A percentile compares a stretch with the other conserved stretches of the same genome.
Conservation (phyloP, 78 protist species). For the Protostelium mycophagum region DNA sequence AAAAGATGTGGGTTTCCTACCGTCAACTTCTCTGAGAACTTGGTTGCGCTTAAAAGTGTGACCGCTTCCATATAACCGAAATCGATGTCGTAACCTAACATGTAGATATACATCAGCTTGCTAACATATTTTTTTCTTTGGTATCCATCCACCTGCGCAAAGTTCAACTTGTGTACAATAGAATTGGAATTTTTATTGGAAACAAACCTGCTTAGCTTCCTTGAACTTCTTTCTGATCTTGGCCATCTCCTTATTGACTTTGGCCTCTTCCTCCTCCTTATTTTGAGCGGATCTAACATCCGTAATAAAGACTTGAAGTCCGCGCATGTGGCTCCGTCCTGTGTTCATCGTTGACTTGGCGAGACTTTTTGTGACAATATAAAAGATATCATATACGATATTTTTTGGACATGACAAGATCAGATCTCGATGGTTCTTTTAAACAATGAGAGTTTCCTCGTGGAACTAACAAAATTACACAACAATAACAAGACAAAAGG, state of each 20-base stretch:
- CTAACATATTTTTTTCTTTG: conserved; percentile 91
- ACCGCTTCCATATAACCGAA: conserved; percentile 98
- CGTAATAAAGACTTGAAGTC: neutral
- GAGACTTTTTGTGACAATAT: no score
- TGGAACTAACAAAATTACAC: neutral
- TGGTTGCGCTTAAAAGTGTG: conserved; percentile 72
- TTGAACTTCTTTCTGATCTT: conserved; percentile 64
- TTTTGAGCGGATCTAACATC: conserved; percentile 22
- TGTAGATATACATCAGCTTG: conserved; percentile 95
- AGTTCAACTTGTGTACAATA: neutral
- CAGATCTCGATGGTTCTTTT: no score
- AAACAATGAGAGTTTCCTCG: no score
- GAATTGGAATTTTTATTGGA: no score
- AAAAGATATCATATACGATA: no score
- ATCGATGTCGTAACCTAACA: conserved; percentile 96
- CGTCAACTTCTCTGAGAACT: conserved; percentile 92
- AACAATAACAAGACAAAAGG: neutral
- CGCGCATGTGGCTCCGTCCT: neutral
- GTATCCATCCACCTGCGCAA: conserved; percentile 67
- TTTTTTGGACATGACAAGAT: no score
- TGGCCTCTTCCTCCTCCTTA: conserved; percentile 57
- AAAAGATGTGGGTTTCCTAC: conserved; percentile 25
- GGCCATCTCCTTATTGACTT: conserved; percentile 66
- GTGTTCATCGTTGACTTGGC: no score
- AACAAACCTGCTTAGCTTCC: conserved; percentile 27